phyloP scores from a whole-genome alignment of 805 yeast species.

The Candida quercuum region DNA sequence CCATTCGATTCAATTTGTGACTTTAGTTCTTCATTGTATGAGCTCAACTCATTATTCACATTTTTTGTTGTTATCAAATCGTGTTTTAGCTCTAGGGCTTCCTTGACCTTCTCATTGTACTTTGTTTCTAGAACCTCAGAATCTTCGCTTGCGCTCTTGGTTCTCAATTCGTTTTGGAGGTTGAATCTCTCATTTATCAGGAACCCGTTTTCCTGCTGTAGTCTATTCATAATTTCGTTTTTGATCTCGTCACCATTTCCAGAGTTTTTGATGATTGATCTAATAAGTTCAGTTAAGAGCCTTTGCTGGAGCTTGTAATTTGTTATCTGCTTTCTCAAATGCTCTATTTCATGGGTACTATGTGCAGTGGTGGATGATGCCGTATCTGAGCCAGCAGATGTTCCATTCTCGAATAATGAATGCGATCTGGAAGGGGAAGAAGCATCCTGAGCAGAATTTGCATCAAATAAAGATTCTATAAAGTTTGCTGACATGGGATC shows the following conservation, averaged over 20 bases:
- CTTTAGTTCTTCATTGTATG: conserved; percentile 18
- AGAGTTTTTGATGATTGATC: conserved; percentile 15
- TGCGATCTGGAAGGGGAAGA: conserved; percentile 13
- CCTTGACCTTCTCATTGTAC: conserved; percentile 17
- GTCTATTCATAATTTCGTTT: conserved; percentile 15
- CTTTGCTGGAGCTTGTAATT: conserved; percentile 32
- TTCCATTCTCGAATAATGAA: conserved; percentile 16
- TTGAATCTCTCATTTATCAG: conserved; percentile 13
- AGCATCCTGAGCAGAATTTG: conserved; percentile 1
- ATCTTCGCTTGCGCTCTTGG: conserved; percentile 3
- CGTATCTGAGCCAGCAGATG: conserved; percentile 6
- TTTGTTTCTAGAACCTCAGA: conserved; percentile 5
- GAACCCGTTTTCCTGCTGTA: conserved; percentile 18
- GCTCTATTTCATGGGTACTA: conserved; percentile 26
- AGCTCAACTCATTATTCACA: conserved; percentile 18
- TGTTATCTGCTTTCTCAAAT: conserved; percentile 36
- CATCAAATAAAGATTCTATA: conserved; percentile 20
- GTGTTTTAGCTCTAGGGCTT: conserved; percentile 22
- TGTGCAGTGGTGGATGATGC: conserved; percentile 11
- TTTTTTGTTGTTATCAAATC: conserved; percentile 21
- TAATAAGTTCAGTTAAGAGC: conserved; percentile 26
- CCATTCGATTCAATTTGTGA: conserved; percentile 6
- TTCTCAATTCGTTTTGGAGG: conserved; percentile 13
- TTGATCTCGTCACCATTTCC: conserved; percentile 18
- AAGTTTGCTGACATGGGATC: conserved; percentile 11